Evolutionary conservation across 208 protist genomes (phyloP), one percentile per base, ranked within the genome.

Genomic region (Leishmania martiniquensis): DNA sequence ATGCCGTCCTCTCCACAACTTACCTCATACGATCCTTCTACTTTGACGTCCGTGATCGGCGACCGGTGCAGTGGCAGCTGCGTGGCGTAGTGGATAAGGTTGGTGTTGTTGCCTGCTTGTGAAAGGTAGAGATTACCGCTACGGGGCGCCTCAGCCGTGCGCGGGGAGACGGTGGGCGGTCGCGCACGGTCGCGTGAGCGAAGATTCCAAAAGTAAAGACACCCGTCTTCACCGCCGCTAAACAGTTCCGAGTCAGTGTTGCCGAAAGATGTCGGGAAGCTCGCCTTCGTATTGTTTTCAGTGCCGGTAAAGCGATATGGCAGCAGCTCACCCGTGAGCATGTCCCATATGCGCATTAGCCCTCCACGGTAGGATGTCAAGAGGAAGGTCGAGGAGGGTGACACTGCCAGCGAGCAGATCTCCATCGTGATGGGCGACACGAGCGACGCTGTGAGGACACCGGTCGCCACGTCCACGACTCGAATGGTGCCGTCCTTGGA

Each of bases 391-490:
- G 93, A 92, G 17, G 93, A 96, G 1, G 91, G 93, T 13, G 91
- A 95, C 39, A 97, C 70, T 1, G 89, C 83, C 44, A 97, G 82
- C 5, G 89, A 91, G 67, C 83, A 89, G 7, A 97, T 78, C 66
- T 97, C 90, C 76, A 88, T 82, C 17, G 85, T 68, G 47, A 96
- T 86, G 32, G 91, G 89, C 22, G 91, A 85, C n/a, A 84, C 77
- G 29, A 97, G 75, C 20, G 92, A 89, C 77, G 85, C 85, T n/a
- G 90, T 85, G 20, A 92, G 77, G 10, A 96, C 77, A 25, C 92
- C 90, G 0, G 93, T 96, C 12, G 84, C 86, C 13, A 92, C 87
- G 76, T 97, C 91, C 22, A 97, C 91, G 32, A 90, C 88, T 49
- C 90, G 90, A 42, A 96, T 86, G 47, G 84, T 65, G 39, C 93